phyloP scores from a whole-genome alignment of 1,284 basidiomycete genomes.

The Sporisorium exsertum region DNA sequence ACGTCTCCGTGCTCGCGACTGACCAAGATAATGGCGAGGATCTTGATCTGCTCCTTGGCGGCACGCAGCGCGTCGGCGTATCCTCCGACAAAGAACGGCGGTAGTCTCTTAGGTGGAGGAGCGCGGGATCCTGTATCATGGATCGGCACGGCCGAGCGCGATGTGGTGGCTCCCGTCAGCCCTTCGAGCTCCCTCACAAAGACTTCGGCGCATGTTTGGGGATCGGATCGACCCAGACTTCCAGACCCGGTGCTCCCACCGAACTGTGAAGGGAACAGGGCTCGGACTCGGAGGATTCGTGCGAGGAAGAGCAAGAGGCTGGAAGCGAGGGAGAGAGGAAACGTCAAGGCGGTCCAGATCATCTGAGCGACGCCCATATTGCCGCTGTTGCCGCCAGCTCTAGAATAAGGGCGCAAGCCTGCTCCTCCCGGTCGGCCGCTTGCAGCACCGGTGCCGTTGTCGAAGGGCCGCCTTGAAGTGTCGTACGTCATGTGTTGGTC shows the following conservation, averaged over 20 bases:
- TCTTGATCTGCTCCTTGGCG: slow-evolving; percentile 79
- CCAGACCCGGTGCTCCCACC: slow-evolving; percentile 6
- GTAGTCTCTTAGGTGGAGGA: slow-evolving; percentile 32
- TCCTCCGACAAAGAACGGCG: slow-evolving; percentile 78
- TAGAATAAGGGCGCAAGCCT: slow-evolving; percentile 31
- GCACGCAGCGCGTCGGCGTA: slow-evolving; percentile 83
- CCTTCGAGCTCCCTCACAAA: slow-evolving; percentile 51
- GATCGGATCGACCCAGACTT: slow-evolving; percentile 24
- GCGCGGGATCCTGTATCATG: slow-evolving; percentile 11
- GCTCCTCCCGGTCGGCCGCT: slow-evolving; percentile 30
- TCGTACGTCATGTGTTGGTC: slow-evolving; percentile 5
- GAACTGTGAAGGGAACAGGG: slow-evolving; percentile 37
- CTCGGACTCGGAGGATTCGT: slow-evolving; percentile 33
- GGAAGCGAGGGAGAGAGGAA: slow-evolving; percentile 51
- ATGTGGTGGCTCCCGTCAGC: slow-evolving; percentile 31
- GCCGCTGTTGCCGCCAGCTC: slow-evolving; percentile 9
- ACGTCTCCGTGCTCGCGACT: slow-evolving; percentile 91
- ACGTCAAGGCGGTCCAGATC: slow-evolving; percentile 49
- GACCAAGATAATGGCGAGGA: slow-evolving; percentile 85
- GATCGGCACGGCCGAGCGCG: slow-evolving; percentile 4
- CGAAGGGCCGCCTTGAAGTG: not conserved
- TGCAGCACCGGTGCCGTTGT: slow-evolving; percentile 17
- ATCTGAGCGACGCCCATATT: slow-evolving; percentile 34
- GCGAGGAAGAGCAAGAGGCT: slow-evolving; percentile 46
- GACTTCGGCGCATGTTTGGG: slow-evolving; percentile 31